Evolutionary conservation across 169 alveolate species (phyloP).

Genomic region (Theileria sp.): DNA sequence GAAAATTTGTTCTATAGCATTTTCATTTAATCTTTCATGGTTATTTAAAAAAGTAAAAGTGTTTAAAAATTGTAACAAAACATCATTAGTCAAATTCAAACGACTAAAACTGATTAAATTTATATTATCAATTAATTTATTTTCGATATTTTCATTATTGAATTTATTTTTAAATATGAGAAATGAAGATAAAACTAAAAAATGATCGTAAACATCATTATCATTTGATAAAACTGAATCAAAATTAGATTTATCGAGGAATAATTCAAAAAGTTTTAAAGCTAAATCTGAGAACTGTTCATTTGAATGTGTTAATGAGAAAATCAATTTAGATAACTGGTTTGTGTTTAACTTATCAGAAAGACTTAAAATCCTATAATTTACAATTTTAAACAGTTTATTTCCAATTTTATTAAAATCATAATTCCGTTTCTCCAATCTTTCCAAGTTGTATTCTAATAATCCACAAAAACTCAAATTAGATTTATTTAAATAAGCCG

Average conservation of each 20-base stretch:
- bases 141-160: neutral
- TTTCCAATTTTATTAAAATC: neutral
- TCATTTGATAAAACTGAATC: neutral
- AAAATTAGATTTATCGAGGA: neutral
- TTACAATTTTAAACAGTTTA: constrained; percentile 14
- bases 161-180: constrained; percentile 1
- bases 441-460: constrained; percentile 11
- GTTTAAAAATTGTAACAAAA: neutral
- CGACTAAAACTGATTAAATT: no score
- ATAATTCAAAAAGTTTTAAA: neutral
- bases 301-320: constrained; percentile 29
- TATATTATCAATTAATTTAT: neutral
- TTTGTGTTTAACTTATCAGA: constrained; percentile 20
- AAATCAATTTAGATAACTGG: constrained; percentile 30
- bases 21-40: neutral
- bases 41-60: neutral
- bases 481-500: neutral
- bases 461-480: neutral
- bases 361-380: constrained; percentile 30
- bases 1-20: neutral
- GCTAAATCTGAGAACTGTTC: neutral
- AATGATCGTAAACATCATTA: neutral
- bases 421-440: neutral
- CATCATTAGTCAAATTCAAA: neutral
- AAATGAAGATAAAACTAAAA: constrained; percentile 3